Conservation (phyloP, 2,329 filamentous ascomycete species). For the Triangularia verruculosa region DNA sequence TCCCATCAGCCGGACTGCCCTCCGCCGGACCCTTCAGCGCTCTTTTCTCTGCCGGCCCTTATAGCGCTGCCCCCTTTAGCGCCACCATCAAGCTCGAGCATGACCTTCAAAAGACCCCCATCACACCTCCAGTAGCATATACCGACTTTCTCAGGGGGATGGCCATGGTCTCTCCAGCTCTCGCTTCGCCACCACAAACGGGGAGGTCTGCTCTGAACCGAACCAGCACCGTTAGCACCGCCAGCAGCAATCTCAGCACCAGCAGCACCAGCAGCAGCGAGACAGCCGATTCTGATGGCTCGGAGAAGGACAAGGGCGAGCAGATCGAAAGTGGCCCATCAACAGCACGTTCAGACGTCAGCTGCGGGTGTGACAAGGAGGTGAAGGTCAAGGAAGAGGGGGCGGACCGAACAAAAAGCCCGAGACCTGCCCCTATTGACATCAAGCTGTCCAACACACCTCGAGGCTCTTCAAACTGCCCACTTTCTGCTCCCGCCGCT, state of each 20-base stretch:
- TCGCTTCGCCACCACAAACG: slow-evolving; percentile 40
- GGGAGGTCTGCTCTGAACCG: slow-evolving; percentile 31
- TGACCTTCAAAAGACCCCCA: slow-evolving; percentile 71
- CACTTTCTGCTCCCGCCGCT: slow-evolving; percentile 59
- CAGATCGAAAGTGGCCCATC: slow-evolving; percentile 47
- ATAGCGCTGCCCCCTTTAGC: slow-evolving; percentile 36
- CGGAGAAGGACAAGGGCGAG: slow-evolving; percentile 30
- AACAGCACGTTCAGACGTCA: slow-evolving; percentile 53
- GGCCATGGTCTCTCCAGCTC: slow-evolving; percentile 52
- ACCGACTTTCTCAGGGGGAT: slow-evolving; percentile 88
- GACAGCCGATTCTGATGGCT: slow-evolving; percentile 38
- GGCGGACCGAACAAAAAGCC: slow-evolving; percentile 19
- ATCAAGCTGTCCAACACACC: slow-evolving; percentile 25
- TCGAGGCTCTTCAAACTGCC: slow-evolving; percentile 40
- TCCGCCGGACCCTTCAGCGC: slow-evolving; percentile 36
- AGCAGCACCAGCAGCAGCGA: slow-evolving; percentile 42
- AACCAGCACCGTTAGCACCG: slow-evolving; percentile 46
- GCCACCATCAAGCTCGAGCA: slow-evolving; percentile 66
- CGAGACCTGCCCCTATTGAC: slow-evolving; percentile 26
- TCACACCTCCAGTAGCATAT: slow-evolving; percentile 86
- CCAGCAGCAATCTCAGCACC: slow-evolving; percentile 47
- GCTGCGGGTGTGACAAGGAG: slow-evolving; percentile 52
- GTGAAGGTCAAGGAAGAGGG: slow-evolving; percentile 43
- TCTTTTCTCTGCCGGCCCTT: slow-evolving; percentile 32
- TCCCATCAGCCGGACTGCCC: slow-evolving; percentile 34